A percentile compares a stretch with the other conserved stretches of the same genome.
phyloP scores from a whole-genome alignment of 177 flowering plant species.

The Vitis hybrid region DNA sequence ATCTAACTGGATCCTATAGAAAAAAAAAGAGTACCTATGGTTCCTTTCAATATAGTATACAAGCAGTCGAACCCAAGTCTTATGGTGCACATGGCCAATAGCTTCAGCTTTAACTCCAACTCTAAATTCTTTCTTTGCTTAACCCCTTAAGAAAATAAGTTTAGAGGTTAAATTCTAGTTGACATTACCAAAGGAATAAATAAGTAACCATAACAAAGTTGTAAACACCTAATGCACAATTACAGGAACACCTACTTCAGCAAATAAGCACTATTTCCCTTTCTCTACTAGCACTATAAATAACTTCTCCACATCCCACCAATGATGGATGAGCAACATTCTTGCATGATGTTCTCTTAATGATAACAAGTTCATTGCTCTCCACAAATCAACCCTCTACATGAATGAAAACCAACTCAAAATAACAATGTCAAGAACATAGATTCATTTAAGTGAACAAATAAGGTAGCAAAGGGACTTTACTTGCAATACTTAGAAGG shows the following conservation, averaged over 20 bases:
- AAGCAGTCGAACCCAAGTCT: constrained; percentile 83
- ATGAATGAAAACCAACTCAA: constrained; percentile 4
- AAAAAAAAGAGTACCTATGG: constrained; percentile 52
- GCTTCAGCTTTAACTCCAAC: constrained; percentile 77
- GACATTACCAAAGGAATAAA: not conserved
- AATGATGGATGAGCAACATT: constrained; percentile 71
- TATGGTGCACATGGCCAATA: constrained; percentile 90
- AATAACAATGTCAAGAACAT: not conserved
- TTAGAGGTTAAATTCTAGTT: constrained; percentile 1
- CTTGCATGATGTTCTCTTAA: constrained; percentile 75
- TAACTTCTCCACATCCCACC: constrained; percentile 81
- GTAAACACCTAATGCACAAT: not conserved
- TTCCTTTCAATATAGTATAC: constrained; percentile 93
- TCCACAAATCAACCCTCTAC: constrained; percentile 64
- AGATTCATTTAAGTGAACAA: not conserved
- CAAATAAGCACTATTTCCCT: constrained; percentile 33
- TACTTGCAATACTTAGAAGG: constrained; percentile 74
- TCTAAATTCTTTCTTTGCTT: constrained; percentile 89
- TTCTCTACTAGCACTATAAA: constrained; percentile 68
- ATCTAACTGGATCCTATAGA: not conserved
- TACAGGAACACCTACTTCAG: too few relatives aligned
- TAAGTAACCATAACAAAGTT: not conserved
- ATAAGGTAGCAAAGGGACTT: not conserved
- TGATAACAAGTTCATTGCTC: constrained; percentile 66
- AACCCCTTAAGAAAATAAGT: constrained; percentile 51